Evolutionary conservation across 257 asterid species (phyloP), one percentile per base, ranked within the genome.

Genomic region (Lycium barbarum): DNA sequence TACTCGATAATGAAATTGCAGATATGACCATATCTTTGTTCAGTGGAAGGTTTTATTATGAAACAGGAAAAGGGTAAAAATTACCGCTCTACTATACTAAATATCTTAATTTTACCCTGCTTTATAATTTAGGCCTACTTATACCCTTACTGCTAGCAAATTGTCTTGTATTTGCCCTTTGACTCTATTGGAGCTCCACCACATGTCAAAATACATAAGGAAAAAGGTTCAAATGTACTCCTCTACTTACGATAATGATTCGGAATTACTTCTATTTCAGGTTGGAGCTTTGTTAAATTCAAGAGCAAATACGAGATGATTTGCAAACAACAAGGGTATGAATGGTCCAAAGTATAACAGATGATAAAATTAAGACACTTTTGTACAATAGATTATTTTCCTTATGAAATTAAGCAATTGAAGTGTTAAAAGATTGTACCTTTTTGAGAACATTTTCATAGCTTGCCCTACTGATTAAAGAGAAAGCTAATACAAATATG

Each of bases 391-490:
- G 8, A 2, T 66, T 13, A 58, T 6, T 17, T 18, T 18, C 3
- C 9, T 58, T n/a, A 20, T 8, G 70, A 7, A 63, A 22, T 79
- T 7, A 55, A 72, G 38, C 10, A 70, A 7, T 0, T 70, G 11
- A 10, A 84, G 68, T 10, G 33, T 15, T 47, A 61, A 62, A 87
- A 83, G 84, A 79, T 72, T 7, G 26, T 92, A 93, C 98, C 98
- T 94, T 95, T 93, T 95, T 95, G 51, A 94, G 96, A 84, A 95
- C 98, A 88, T 95, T 95, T 84, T 94, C 99, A 68, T 95, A 95
- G 93, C 99, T 95, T 59, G 99, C 93, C 85, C 93, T 92, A 84
- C 98, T 95, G 91, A 95, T 95, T 87, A 95, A 91, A 66, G 99
- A 95, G 93, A 94, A 95, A 67, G 99, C 97, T 67, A 95, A 86